phyloP scores from a whole-genome alignment of 129 eudicot species.

The Centrapalus pauciflorus region DNA sequence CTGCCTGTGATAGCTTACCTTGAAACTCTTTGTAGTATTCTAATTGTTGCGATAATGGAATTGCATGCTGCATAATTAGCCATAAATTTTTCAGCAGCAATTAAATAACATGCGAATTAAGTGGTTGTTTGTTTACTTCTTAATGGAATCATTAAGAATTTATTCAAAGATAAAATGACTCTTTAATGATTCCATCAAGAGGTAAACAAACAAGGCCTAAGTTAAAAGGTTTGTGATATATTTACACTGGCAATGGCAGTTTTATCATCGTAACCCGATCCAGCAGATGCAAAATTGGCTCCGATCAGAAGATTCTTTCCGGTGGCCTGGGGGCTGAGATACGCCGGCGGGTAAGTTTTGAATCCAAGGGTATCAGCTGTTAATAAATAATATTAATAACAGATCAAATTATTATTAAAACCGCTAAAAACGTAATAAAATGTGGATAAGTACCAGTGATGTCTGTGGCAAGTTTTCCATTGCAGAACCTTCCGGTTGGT shows the following conservation, averaged over 20 bases:
- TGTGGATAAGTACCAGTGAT: slow-evolving; percentile 89
- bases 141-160: too few relatives aligned
- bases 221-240: background rate
- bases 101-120: background rate
- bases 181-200: too few relatives aligned
- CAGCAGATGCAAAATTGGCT: slow-evolving; percentile 93
- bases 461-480: slow-evolving; percentile 92
- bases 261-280: slow-evolving; percentile 83
- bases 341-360: slow-evolving; percentile 70
- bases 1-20: slow-evolving; percentile 46
- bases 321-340: slow-evolving; percentile 88
- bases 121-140: too few relatives aligned
- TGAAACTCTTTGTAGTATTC: slow-evolving; percentile 59
- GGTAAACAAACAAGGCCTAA: background rate
- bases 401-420: too few relatives aligned
- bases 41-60: slow-evolving; percentile 53
- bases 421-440: too few relatives aligned
- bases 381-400: too few relatives aligned
- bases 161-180: too few relatives aligned
- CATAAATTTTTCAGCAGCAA: background rate
- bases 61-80: slow-evolving; percentile 52
- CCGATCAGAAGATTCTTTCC: slow-evolving; percentile 82
- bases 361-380: slow-evolving; percentile 92
- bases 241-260: slow-evolving; percentile 64
- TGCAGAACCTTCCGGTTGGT: slow-evolving; percentile 91